Evolutionary conservation across 768 basidiomycete genomes (phyloP).

Genomic region (Russula earlei): DNA sequence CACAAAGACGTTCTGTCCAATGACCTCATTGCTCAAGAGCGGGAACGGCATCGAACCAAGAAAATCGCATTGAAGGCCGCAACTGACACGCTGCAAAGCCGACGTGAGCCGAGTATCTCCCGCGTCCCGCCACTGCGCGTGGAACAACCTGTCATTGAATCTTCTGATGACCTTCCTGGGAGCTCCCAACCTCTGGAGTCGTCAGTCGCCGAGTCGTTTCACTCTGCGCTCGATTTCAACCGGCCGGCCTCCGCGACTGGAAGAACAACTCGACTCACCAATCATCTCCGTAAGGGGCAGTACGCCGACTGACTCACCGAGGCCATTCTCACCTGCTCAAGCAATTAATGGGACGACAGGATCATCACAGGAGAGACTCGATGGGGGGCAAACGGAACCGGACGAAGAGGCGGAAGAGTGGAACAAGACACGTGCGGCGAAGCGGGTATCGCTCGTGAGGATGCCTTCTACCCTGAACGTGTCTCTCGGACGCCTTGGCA

Average conservation of each 20-base stretch:
- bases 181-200: slow-evolving; percentile 31
- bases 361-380: slow-evolving; percentile 36
- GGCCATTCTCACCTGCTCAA: not conserved
- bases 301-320: not conserved
- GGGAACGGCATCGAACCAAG: slow-evolving; percentile 56
- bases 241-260: slow-evolving; percentile 20
- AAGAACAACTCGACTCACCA: slow-evolving; percentile 7
- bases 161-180: slow-evolving; percentile 15
- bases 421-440: slow-evolving; percentile 76
- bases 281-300: not conserved
- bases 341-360: not conserved
- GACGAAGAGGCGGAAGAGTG: slow-evolving; percentile 81
- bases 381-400: slow-evolving; percentile 36
- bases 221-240: slow-evolving; percentile 53
- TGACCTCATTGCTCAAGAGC: slow-evolving; percentile 67
- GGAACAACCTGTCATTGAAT: slow-evolving; percentile 18
- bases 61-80: slow-evolving; percentile 67
- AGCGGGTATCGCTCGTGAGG: slow-evolving; percentile 74
- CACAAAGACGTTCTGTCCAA: slow-evolving; percentile 64
- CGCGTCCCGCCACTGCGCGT: slow-evolving; percentile 4
- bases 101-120: slow-evolving; percentile 25
- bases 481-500: slow-evolving; percentile 20
- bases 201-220: slow-evolving; percentile 48
- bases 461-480: slow-evolving; percentile 49
- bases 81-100: slow-evolving; percentile 50